Percentiles rank a stretch among this genome's conserved stretches.
phyloP scores from a whole-genome alignment of 495 filamentous ascomycete genomes.

The Apiosordaria backusii region DNA sequence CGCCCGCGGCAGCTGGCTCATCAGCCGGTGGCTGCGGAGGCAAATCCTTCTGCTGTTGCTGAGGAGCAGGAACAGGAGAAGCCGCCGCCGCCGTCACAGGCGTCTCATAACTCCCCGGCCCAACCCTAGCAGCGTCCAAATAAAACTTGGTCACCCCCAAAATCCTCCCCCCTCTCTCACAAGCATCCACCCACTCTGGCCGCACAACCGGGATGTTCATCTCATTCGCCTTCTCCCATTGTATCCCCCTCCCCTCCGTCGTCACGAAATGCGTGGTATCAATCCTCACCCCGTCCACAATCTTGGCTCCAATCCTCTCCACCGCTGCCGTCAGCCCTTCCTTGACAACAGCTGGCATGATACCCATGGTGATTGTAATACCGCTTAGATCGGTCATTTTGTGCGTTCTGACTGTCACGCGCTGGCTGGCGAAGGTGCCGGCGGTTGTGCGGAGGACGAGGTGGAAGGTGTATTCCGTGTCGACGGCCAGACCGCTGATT shows the following conservation, averaged over 20 bases:
- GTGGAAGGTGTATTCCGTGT: conserved; percentile 94
- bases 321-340: conserved; percentile 72
- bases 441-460: conserved; percentile 85
- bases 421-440: conserved; percentile 80
- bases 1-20: conserved; percentile 10
- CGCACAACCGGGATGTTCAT: conserved; percentile 98
- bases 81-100: background rate
- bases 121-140: conserved; percentile 64
- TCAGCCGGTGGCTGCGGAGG: conserved; percentile 2
- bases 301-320: conserved; percentile 85
- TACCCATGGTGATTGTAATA: conserved; percentile 90
- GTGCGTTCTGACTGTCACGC: conserved; percentile 82
- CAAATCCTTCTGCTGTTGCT: background rate
- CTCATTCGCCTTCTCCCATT: conserved; percentile 94
- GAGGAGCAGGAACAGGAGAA: conserved; percentile 7
- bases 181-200: conserved; percentile 94
- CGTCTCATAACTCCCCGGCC: conserved; percentile 28
- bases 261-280: conserved; percentile 99
- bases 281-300: conserved; percentile 87
- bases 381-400: conserved; percentile 98
- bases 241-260: conserved; percentile 83
- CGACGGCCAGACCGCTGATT: conserved; percentile 92
- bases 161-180: conserved; percentile 88
- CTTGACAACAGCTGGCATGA: conserved; percentile 69
- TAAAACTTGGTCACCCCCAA: conserved; percentile 95